Percentiles rank a stretch among this genome's conserved stretches.
phyloP scores from a whole-genome alignment of 2,329 filamentous ascomycete species.

The Colletotrichum sp. region DNA sequence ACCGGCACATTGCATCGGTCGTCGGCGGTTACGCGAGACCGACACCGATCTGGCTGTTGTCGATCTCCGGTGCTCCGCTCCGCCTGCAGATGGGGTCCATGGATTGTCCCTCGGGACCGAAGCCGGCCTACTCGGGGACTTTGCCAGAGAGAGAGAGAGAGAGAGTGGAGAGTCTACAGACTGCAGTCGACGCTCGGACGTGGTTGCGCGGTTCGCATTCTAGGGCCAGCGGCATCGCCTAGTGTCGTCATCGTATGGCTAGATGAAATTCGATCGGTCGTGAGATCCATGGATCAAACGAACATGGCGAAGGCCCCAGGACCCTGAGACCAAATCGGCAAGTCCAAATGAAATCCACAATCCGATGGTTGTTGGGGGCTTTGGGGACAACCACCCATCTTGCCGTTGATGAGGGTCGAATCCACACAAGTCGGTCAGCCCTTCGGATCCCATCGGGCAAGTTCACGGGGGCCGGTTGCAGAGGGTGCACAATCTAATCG shows the following conservation, averaged over 20 bases:
- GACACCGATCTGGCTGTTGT: not conserved
- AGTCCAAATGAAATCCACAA: not conserved
- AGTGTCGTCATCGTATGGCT: not conserved
- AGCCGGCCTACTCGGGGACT: not conserved
- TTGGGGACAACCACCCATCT: not conserved
- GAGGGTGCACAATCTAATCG: not conserved
- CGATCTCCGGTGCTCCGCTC: not conserved
- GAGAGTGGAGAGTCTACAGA: not conserved
- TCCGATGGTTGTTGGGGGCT: not conserved
- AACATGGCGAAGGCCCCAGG: not conserved
- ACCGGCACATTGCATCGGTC: not conserved
- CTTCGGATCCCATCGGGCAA: not conserved
- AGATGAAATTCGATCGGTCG: not conserved
- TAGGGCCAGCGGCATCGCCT: not conserved
- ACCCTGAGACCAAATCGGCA: not conserved
- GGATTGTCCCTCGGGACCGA: conserved; percentile 2
- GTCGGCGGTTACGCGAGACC: not conserved
- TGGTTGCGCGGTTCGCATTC: not conserved
- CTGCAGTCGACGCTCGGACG: not conserved
- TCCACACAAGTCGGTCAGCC: not conserved
- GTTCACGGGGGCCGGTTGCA: not conserved
- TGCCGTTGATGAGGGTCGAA: not conserved
- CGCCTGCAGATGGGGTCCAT: not conserved
- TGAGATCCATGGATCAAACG: not conserved
- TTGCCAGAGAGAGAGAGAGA: not conserved